Evolutionary conservation across 345 rosid genomes (phyloP).

Genomic region (Corymbia maculata): DNA sequence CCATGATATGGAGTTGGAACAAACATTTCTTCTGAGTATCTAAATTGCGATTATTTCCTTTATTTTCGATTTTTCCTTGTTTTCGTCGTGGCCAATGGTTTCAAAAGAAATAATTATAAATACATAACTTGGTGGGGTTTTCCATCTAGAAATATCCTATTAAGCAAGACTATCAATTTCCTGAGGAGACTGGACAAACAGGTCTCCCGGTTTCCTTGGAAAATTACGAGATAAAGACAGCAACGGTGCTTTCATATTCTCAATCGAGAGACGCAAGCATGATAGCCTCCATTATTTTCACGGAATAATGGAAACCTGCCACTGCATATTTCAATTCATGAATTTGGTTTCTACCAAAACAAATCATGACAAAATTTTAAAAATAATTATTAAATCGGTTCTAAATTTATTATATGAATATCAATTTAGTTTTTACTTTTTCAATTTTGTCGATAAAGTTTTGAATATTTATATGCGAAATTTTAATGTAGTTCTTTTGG

Average conservation of each 20-base stretch:
- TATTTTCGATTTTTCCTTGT: background rate
- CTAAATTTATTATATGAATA: too few relatives aligned
- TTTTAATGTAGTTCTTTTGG: background rate
- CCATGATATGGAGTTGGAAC: too few relatives aligned
- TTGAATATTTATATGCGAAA: fast-evolving
- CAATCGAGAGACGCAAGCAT: background rate
- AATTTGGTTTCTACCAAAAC: background rate
- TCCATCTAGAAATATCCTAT: background rate
- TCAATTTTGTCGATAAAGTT: fast-evolving
- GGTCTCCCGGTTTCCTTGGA: background rate
- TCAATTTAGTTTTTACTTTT: too few relatives aligned
- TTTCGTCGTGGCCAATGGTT: background rate
- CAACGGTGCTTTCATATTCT: background rate
- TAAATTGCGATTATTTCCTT: too few relatives aligned
- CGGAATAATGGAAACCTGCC: background rate
- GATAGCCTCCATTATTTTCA: background rate
- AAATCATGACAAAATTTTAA: too few relatives aligned
- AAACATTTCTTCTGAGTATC: too few relatives aligned
- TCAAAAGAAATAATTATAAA: background rate
- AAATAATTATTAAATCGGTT: background rate
- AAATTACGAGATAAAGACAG: background rate
- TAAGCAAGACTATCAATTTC: background rate
- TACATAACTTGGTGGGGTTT: background rate
- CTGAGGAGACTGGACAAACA: background rate
- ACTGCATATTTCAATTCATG: background rate